Percentiles rank a stretch among this genome's conserved stretches.
These are phyloP conservation scores for Saccharum spontaneum DNA, from an alignment of 176 grass and related monocot genomes.

Conservation along the genomic window DNA sequence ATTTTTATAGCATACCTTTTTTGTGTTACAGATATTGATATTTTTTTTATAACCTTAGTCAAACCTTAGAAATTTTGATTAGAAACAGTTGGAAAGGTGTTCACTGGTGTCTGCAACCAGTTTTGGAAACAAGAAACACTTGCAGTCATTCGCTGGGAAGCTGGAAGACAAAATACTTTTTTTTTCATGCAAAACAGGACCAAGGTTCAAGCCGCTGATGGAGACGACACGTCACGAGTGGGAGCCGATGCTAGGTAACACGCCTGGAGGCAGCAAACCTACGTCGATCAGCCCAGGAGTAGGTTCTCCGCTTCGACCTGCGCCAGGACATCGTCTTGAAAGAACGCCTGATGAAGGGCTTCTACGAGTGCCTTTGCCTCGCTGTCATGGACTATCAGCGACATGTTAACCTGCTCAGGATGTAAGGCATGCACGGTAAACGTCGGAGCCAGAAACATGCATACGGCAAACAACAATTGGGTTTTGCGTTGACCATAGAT, in stretches of 20 bases:
- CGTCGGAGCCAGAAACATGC: background rate
- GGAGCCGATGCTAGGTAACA: background rate
- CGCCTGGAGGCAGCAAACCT: background rate
- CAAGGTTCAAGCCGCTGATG: background rate
- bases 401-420: slow-evolving; percentile 82
- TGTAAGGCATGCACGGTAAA: background rate
- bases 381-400: slow-evolving; percentile 84
- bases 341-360: slow-evolving; percentile 76
- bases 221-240: too few species aligned
- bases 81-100: too few species aligned
- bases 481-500: background rate
- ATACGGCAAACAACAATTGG: background rate
- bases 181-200: background rate
- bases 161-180: background rate
- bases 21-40: background rate
- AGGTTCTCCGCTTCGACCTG: slow-evolving; percentile 21
- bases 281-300: background rate
- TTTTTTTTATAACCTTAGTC: too few species aligned
- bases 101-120: too few species aligned
- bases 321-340: slow-evolving; percentile 49
- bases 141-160: background rate
- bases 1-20: too few species aligned
- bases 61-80: too few species aligned
- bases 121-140: background rate
- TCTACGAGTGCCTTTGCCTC: slow-evolving; percentile 63